phyloP scores from a whole-genome alignment of 257 asterid species.

The Fraxinus americana region DNA sequence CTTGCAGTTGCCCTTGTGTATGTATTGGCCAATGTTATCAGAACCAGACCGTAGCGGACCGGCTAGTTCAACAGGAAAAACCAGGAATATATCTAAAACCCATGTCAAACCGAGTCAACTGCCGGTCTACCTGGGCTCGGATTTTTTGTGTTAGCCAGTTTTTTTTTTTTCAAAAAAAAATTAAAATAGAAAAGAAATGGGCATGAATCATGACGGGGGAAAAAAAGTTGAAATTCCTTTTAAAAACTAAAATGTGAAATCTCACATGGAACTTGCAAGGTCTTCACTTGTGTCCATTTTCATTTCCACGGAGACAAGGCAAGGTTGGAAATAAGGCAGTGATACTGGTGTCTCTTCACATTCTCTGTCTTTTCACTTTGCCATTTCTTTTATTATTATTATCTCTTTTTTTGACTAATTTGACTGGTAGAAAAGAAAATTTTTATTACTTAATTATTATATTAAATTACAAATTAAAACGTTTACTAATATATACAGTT shows the following conservation, averaged over 20 bases:
- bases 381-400: background rate
- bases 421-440: background rate
- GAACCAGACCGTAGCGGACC: no score
- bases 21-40: no score
- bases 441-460: background rate
- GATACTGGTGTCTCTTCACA: background rate
- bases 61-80: no score
- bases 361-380: background rate
- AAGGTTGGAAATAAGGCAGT: background rate
- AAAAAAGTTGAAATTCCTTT: no score
- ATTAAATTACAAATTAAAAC: no score
- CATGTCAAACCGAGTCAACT: no score
- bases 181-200: background rate
- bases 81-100: no score
- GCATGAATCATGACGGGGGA: background rate
- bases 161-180: no score
- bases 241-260: background rate
- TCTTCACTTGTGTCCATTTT: background rate
- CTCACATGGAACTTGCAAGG: background rate
- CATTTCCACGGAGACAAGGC: background rate
- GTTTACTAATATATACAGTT: background rate
- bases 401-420: background rate
- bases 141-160: no score
- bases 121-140: no score
- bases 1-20: no score